Base-by-base conservation (phyloP, 2,329 filamentous ascomycete genomes). In the Torrubiella hemipterigena region DNA sequence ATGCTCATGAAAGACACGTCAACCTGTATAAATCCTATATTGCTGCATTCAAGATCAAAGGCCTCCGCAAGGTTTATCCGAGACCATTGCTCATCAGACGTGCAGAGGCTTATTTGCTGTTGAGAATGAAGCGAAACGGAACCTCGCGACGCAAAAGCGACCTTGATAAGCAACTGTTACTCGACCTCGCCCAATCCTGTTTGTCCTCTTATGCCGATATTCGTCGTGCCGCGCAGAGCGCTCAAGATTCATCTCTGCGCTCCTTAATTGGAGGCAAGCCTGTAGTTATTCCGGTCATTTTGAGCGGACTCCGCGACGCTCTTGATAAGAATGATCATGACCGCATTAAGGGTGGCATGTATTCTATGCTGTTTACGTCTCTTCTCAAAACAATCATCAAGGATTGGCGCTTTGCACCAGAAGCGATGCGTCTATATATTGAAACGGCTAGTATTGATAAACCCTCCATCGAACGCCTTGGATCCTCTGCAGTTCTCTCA, bases 191-290 rank as follows among this genome's bases (percentile, higher is more conserved):
- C 5, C 73, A 93, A 44, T 95, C 89, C 0, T 86, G 82, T 40
- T 77, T 93, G 3, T 96, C 89, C 0, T 63, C 84, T 5, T 98
- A 98, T 51, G 91, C 91, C 0, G 91, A 98, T 50, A 91, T 96
- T 31, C 81, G 93, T n/a, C 73, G 87, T 19, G 87, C 87, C 32
- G 91, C 91, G 3, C 91, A 98, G 52, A 81, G 78, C 38, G 85
- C 91, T 0, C 81, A 85, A 34, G 93, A 98, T 53, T 93, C 91
- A 1, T 91, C 91, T 1, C 70, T 96, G 19, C 95, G 94, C 59
- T 81, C 82, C 17, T 69, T 98, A 10, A 81, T 93, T 42, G 91
- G 87, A 2, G 83, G 86, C 15, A 78, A 87, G 33, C 79, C 86
- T 2, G 65, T 96, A 5, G 82, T 98, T 25, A 93, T 98, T 12